Evolutionary conservation across 371 early-diverging fungal species (phyloP), one percentile per base, ranked within the genome.

Genomic region (Mucor velutinosus): DNA sequence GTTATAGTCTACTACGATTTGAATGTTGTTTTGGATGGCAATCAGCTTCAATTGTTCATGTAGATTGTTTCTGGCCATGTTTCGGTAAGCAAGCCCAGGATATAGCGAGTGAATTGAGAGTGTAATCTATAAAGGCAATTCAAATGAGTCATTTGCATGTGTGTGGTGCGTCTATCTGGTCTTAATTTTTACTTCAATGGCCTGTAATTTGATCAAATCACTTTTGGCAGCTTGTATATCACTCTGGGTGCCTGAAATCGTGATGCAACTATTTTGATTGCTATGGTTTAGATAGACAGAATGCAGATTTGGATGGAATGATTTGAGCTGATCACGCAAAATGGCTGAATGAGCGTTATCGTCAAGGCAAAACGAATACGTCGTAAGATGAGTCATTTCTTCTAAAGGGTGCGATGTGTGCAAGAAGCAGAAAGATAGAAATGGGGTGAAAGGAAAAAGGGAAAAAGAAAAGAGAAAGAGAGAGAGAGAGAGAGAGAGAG

Each of bases 81-180:
- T 60, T 61, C 67, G 43, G 32, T 67, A 72, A 7, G 64, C 62
- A 11, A 72, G 30, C 12, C 72, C 68, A 51, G 72, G 72, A 61
- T 61, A 67, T n/a, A 72, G 43, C 11, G 72, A 64, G 47, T 72
- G 51, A 47, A 72, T 71, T 2, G 64, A 56, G 4, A 71, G 27
- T 11, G 51, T 43, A 11, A 66, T 39, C 72, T 70, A 55, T 35
- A 35, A 35, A 17, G 0, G 0, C 29, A 55, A 4, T 55, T 25
- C 14, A 3, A 4, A 43, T 30, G 17, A 41, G 58, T 35, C 12
- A 58, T 35, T 5, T 41, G 2, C 27, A 60, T 21, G 25, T 59
- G 15, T 49, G 49, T 11, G 21, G n/a, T 21, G n/a, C 45, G n/a
- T n/a, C 7, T 15, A 43, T 5, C 17, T 17, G 17, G 7, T 43